Base-by-base conservation (phyloP, 768 basidiomycete species). In the Paxillus involutus region DNA sequence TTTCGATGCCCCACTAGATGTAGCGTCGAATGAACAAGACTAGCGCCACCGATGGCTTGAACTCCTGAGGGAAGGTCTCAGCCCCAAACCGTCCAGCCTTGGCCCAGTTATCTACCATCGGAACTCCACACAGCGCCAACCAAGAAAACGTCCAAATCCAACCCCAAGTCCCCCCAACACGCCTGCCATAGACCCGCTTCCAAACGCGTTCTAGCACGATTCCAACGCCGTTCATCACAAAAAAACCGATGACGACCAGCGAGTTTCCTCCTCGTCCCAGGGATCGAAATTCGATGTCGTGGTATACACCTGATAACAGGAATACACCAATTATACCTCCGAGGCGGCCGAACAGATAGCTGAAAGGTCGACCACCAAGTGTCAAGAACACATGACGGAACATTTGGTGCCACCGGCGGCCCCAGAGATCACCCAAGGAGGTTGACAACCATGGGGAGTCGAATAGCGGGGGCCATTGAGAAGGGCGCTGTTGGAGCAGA, bases 381-480 rank as follows among this genome's bases (percentile, higher is more conserved):
- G 67, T 64, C 47, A 85, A 63, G 56, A 89, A 82, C n/a, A 72
- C 60, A 45, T 82, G 75, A 3, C 86, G 77, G 64, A 87, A 82
- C 14, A 83, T 50, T 55, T 87, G 85, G 60, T 89, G 88, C 87
- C 86, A 89, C 26, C 82, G 73, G 45, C 58, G 66, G 0, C 79
- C 73, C 88, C 88, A 89, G 42, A 85, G 79, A 8, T 87, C 79
- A 39, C 73, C 71, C 44, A 89, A 62, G 7, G 85, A 86, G 3
- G 80, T 80, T 11, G 82, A 66, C 24, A 62, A 44, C 79, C 81
- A 88, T 3, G 87, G 88, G 6, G 70, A 41, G 49, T 80, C 67
- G 67, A 86, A 88, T 6, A 82, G 51, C 1, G 84, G 86, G 0
- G 86, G 87, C 82, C 85, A 88, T 47, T 82, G 74, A 4, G 71